Base-by-base conservation (phyloP, 768 basidiomycete species). In the Hygrophorus pudorinus region DNA sequence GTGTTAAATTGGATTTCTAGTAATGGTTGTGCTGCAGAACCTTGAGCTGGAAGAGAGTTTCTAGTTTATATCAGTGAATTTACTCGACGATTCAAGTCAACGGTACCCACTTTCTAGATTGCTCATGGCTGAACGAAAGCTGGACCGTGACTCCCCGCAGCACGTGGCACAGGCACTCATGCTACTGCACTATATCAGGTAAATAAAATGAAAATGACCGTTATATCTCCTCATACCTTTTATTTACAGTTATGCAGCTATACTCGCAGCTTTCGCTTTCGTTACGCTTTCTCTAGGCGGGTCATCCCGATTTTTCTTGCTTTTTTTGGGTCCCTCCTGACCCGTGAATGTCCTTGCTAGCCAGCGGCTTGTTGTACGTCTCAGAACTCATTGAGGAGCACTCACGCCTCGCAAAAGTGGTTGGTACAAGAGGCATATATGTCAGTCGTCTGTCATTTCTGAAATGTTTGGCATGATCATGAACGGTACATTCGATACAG, bases 41-140 rank as follows among this genome's bases (percentile, higher is more conserved):
- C 78, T 99, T 99, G 56, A 99, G 85, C 65, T 97, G 90, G 59
- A 99, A 99, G n/a, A 98, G 74, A 24, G 89, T 92, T 67, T 98
- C 94, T 99, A 61, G 4, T 53, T 29, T 46, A 49, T 30, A 47
- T 74, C 44, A 73, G 67, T 14, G 40, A 47, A 27, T 45, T 33
- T 20, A 13, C n/a, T 17, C 11, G 4, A 42, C 20, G 16, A 14
- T 20, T 7, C 18, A 17, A n/a, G 40, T 5, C 1, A 10, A 12
- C 13, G 24, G 17, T 12, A 64, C 91, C 72, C 58, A 90, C 92
- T 94, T 66, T 96, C 91, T 52, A 96, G 78, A 62, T 78, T 82
- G 67, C 81, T 85, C 84, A 84, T 87, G 51, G 54, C 45, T 38
- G 48, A 32, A 34, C 37, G 17, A 16, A 38, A 33, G 35, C 35